These are phyloP conservation scores for Daldinia decipiens DNA, from an alignment of 495 filamentous ascomycete species.

Conservation along the genomic window DNA sequence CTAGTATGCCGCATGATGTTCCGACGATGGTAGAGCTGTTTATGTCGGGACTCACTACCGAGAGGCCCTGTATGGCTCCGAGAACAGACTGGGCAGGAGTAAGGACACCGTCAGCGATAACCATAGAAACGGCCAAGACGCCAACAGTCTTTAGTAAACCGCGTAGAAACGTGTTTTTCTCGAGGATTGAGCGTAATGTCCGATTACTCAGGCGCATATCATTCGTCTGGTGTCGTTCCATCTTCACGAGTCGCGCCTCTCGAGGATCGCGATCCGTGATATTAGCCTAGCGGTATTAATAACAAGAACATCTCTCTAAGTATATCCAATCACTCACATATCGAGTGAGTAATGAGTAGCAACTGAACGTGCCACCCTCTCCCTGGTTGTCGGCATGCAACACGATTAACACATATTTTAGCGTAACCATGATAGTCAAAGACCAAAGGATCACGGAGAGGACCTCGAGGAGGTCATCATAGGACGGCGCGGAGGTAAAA, in stretches of 20 bases:
- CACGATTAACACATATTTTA: conserved; percentile 78
- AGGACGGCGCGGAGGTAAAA: conserved; percentile 65
- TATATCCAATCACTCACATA: conserved; percentile 60
- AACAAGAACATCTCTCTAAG: neutral
- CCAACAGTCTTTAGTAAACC: conserved; percentile 71
- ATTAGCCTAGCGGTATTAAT: conserved; percentile 54
- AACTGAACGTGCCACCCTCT: conserved; percentile 79
- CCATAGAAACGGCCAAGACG: conserved; percentile 75
- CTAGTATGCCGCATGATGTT: conserved; percentile 72
- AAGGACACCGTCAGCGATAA: conserved; percentile 73
- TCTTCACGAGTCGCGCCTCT: conserved; percentile 58
- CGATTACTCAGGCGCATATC: conserved; percentile 65
- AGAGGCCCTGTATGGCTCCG: conserved; percentile 75
- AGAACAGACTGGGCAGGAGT: conserved; percentile 77
- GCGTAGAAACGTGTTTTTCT: conserved; percentile 63
- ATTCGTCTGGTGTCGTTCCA: conserved; percentile 67
- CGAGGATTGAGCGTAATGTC: conserved; percentile 64
- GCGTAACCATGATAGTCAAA: conserved; percentile 74
- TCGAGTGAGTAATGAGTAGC: conserved; percentile 75
- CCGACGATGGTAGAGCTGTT: conserved; percentile 69
- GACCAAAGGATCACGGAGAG: conserved; percentile 81
- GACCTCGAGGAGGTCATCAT: conserved; percentile 72
- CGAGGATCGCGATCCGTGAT: conserved; percentile 67
- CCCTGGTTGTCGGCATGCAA: conserved; percentile 78
- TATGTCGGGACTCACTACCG: conserved; percentile 60